Conservation (phyloP, 192 early-diverging fungal species). For the Globomyces pollinis-pini region DNA sequence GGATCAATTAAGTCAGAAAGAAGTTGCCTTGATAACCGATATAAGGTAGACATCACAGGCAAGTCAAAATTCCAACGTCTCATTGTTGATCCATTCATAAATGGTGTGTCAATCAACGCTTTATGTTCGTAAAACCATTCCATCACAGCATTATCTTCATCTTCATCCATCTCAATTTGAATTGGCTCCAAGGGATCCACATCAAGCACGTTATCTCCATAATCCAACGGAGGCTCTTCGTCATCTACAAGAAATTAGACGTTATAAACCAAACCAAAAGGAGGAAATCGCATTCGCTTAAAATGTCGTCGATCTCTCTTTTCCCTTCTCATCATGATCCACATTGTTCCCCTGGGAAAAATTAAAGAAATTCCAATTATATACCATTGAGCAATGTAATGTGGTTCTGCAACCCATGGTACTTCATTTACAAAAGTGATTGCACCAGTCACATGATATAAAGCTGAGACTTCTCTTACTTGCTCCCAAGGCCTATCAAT, state of each 20-base stretch:
- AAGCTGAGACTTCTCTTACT: constrained; percentile 86
- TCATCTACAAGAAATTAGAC: too few relatives aligned
- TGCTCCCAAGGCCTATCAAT: constrained; percentile 90
- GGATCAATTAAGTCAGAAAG: constrained; percentile 89
- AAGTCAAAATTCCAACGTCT: constrained; percentile 84
- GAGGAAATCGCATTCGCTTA: constrained; percentile 97
- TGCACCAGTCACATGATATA: constrained; percentile 98
- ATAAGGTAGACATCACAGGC: constrained; percentile 90
- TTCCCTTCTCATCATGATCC: constrained; percentile 99
- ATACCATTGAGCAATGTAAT: constrained; percentile 99
- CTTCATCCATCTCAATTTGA: constrained; percentile 96
- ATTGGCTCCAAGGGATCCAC: constrained; percentile 97
- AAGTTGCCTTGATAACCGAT: constrained; percentile 85
- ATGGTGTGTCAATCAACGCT: constrained; percentile 64
- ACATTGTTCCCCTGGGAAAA: constrained; percentile 99
- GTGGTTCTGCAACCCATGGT: constrained; percentile 93
- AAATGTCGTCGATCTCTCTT: constrained; percentile 96
- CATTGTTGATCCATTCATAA: constrained; percentile 85
- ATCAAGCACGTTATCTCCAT: constrained; percentile 96
- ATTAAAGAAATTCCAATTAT: too few relatives aligned
- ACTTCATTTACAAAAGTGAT: constrained; percentile 98
- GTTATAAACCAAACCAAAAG: too few relatives aligned
- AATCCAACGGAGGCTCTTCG: constrained; percentile 97
- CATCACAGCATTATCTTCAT: constrained; percentile 83
- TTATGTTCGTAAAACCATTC: constrained; percentile 99